Conservation (phyloP, 495 filamentous ascomycete species). For the Cenococcum geophilum region DNA sequence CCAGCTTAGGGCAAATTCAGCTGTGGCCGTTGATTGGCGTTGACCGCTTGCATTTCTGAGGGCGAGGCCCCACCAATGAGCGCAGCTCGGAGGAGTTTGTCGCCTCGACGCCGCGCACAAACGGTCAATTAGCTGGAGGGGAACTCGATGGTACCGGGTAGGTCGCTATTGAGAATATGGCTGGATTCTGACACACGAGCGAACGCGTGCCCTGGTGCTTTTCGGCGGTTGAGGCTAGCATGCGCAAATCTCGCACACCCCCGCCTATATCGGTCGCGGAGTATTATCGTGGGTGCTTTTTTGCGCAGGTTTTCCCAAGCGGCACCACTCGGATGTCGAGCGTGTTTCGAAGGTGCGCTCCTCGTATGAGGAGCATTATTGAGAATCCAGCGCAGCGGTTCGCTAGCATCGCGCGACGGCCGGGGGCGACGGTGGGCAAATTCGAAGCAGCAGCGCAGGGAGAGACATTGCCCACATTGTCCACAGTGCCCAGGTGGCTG, state of each 20-base stretch:
- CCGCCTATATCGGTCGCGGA: not conserved
- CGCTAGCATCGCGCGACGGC: not conserved
- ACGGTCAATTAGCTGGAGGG: slow-evolving; percentile 27
- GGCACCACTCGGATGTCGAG: slow-evolving; percentile 3
- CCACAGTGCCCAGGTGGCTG: no score
- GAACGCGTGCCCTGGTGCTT: not conserved
- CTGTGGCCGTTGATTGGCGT: slow-evolving; percentile 6
- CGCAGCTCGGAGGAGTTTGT: slow-evolving; percentile 17
- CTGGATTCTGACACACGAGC: not conserved
- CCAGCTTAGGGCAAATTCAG: not conserved
- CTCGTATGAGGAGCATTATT: not conserved
- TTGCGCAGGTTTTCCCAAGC: not conserved
- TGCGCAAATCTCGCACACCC: not conserved
- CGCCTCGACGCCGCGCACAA: slow-evolving; percentile 14
- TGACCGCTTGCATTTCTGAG: slow-evolving; percentile 8
- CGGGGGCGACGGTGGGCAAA: not conserved
- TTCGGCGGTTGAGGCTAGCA: not conserved
- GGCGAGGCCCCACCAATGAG: slow-evolving; percentile 8
- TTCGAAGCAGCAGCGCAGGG: no score
- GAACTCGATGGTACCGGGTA: slow-evolving; percentile 22
- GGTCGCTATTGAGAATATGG: not conserved
- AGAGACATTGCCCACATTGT: no score
- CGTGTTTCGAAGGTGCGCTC: not conserved
- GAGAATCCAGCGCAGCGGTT: not conserved
- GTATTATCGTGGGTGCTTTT: slow-evolving; percentile 3